Conservation (phyloP, 108 stramenopile species). For the Skeletonema grethae region DNA sequence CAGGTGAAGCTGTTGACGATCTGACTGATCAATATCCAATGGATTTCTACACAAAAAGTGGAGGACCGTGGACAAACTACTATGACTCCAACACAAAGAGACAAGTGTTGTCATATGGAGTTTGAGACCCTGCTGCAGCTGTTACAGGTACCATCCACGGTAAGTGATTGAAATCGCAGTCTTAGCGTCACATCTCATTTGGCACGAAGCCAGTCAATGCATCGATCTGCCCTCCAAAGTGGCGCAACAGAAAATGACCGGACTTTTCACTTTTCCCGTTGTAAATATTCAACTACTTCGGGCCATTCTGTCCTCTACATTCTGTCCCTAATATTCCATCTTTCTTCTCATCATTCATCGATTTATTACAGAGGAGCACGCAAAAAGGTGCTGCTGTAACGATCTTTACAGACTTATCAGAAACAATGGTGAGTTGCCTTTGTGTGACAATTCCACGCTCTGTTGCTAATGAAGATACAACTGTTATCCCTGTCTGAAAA, state of each 20-base stretch:
- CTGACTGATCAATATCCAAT: constrained; percentile 85
- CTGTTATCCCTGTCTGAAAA: constrained; percentile 1
- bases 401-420: background rate
- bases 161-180: background rate
- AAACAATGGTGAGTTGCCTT: background rate
- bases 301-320: constrained; percentile 46
- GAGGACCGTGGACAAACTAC: constrained; percentile 96
- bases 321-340: background rate
- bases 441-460: background rate
- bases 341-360: background rate
- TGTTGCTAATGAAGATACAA: constrained; percentile 29
- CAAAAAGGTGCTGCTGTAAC: background rate
- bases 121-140: background rate
- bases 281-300: constrained; percentile 29
- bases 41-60: constrained; percentile 94
- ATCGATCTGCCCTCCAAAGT: constrained; percentile 46
- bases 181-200: constrained; percentile 51
- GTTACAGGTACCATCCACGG: background rate
- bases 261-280: constrained; percentile 52
- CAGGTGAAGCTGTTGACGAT: constrained; percentile 2
- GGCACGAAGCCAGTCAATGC: constrained; percentile 32
- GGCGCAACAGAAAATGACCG: constrained; percentile 44
- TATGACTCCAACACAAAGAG: constrained; percentile 62
- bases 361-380: background rate
- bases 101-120: constrained; percentile 23